phyloP scores from a whole-genome alignment of 2,329 filamentous ascomycete species.

The Nigrospora sphaerica region DNA sequence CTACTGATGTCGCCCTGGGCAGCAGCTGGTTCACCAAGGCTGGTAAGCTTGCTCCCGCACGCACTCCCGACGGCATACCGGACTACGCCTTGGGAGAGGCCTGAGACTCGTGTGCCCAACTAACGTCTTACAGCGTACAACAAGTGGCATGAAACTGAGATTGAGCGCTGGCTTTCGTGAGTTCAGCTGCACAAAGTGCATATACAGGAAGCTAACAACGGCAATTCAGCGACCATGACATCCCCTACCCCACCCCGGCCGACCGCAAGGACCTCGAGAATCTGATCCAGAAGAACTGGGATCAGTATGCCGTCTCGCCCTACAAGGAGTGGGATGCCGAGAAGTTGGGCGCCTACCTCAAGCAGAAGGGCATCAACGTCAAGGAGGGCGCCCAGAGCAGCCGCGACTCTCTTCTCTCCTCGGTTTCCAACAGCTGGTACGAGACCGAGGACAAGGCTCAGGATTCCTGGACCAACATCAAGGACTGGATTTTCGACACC shows the following conservation, averaged over 20 bases:
- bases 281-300: slow-evolving; percentile 87
- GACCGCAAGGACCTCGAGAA: slow-evolving; percentile 93
- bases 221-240: slow-evolving; percentile 58
- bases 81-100: neutral
- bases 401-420: slow-evolving; percentile 60
- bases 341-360: slow-evolving; percentile 61
- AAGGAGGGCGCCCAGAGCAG: slow-evolving; percentile 60
- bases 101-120: neutral
- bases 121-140: slow-evolving; percentile 68
- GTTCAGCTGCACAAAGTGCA: neutral
- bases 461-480: slow-evolving; percentile 63
- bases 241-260: slow-evolving; percentile 83
- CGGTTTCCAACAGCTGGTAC: slow-evolving; percentile 69
- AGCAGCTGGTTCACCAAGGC: slow-evolving; percentile 83
- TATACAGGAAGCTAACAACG: neutral
- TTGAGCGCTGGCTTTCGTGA: slow-evolving; percentile 83
- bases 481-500: slow-evolving; percentile 91
- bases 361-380: slow-evolving; percentile 62
- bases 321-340: slow-evolving; percentile 71
- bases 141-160: slow-evolving; percentile 97
- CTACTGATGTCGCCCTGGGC: slow-evolving; percentile 61
- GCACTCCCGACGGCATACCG: neutral
- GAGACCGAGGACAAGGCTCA: slow-evolving; percentile 73
- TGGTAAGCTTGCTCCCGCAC: slow-evolving; percentile 48
- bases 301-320: slow-evolving; percentile 64